phyloP scores from a whole-genome alignment of 192 early-diverging fungal species.

The Dimargaris cristalligena region DNA sequence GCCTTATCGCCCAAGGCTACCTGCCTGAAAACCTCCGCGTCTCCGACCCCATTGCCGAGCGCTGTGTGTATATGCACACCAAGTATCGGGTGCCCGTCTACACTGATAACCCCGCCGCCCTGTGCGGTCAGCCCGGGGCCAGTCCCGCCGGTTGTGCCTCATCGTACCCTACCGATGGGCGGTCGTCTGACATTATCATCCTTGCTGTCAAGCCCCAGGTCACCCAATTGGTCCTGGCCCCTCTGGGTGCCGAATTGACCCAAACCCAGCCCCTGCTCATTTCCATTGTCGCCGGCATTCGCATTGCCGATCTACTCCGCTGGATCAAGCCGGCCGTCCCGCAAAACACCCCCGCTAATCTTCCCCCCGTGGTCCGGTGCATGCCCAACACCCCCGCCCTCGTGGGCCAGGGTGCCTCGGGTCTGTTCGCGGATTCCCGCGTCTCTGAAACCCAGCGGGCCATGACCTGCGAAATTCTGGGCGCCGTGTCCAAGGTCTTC shows the following conservation, averaged over 20 bases:
- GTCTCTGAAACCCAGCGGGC: conserved; percentile 43
- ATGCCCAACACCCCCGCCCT: conserved; percentile 97
- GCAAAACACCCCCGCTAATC: not conserved
- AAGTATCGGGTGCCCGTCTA: conserved; percentile 45
- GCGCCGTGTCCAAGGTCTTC: conserved; percentile 57
- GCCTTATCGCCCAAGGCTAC: conserved; percentile 61
- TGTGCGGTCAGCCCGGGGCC: conserved; percentile 24
- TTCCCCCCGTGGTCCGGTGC: conserved; percentile 49
- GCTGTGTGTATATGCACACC: conserved; percentile 38
- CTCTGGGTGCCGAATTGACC: conserved; percentile 30
- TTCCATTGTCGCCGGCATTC: conserved; percentile 82
- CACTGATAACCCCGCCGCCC: conserved; percentile 40
- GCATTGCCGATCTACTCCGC: conserved; percentile 45
- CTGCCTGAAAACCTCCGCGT: conserved; percentile 48
- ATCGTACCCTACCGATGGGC: conserved; percentile 12
- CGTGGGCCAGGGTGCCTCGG: conserved; percentile 72
- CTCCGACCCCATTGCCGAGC: conserved; percentile 57
- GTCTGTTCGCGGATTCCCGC: conserved; percentile 48
- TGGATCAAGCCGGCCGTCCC: conserved; percentile 40
- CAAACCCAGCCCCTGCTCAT: conserved; percentile 50
- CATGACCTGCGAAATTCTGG: conserved; percentile 48
- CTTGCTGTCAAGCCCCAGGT: conserved; percentile 89
- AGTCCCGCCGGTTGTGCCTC: conserved; percentile 13
- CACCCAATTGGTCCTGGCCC: conserved; percentile 45
- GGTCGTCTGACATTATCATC: conserved; percentile 51